phyloP scores from a whole-genome alignment of 441 rosid species.

The Manihot esculenta region DNA sequence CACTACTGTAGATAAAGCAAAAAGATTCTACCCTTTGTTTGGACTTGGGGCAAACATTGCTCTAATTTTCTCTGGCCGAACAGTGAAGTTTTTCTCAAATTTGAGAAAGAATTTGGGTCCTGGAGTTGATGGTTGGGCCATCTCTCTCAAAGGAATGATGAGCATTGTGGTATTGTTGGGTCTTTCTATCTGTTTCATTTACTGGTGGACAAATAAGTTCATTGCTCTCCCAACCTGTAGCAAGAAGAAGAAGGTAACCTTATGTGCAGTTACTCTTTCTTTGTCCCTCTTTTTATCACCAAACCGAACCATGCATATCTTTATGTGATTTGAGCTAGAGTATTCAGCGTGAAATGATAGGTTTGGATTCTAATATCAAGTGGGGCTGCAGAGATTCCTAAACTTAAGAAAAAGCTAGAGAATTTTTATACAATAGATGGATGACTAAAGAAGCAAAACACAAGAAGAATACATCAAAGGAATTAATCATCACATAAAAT shows the following conservation, averaged over 20 bases:
- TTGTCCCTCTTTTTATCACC: background rate
- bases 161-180: slow-evolving; percentile 92
- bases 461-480: slow-evolving; percentile 13
- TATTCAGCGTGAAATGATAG: too few species aligned
- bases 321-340: background rate
- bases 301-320: background rate
- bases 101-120: too few species aligned
- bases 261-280: background rate
- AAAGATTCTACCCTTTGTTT: slow-evolving; percentile 87
- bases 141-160: too few species aligned
- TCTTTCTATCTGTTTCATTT: slow-evolving; percentile 66
- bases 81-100: slow-evolving; percentile 92
- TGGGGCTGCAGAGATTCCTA: background rate
- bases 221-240: slow-evolving; percentile 89
- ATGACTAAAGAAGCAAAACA: background rate
- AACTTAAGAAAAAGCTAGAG: background rate
- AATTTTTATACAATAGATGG: too few species aligned
- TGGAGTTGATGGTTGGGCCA: too few species aligned
- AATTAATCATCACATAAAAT: too few species aligned
- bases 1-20: slow-evolving; percentile 94
- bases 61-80: slow-evolving; percentile 88
- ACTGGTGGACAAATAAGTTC: slow-evolving; percentile 90
- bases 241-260: slow-evolving; percentile 88
- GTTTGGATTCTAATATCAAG: too few species aligned
- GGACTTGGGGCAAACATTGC: slow-evolving; percentile 98